Conservation (phyloP, 352 stramenopile species). For the Chrysophaeum taylorii region DNA sequence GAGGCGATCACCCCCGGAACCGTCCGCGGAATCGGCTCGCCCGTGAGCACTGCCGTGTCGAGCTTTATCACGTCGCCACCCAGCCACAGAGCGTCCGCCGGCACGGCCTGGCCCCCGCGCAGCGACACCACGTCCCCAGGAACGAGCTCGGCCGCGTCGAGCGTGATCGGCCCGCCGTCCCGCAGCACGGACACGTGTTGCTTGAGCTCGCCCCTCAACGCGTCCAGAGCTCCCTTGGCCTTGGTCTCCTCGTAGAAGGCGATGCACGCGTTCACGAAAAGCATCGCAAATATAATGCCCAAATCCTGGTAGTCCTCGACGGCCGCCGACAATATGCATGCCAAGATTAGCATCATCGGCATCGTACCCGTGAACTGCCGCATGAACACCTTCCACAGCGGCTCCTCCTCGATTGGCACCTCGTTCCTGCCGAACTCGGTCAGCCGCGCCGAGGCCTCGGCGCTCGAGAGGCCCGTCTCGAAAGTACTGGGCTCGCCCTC, state of each 20-base stretch:
- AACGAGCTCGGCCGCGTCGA: constrained; percentile 63
- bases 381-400: constrained; percentile 40
- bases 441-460: constrained; percentile 58
- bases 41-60: constrained; percentile 79
- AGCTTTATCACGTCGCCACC: constrained; percentile 59
- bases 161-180: constrained; percentile 70
- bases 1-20: constrained; percentile 52
- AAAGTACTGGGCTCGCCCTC: too few relatives aligned
- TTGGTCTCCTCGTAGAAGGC: constrained; percentile 49
- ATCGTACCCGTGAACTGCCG: constrained; percentile 61
- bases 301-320: constrained; percentile 41
- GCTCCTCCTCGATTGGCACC: constrained; percentile 39
- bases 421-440: constrained; percentile 76
- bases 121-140: constrained; percentile 65
- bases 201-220: constrained; percentile 65
- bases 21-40: constrained; percentile 77
- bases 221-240: constrained; percentile 58
- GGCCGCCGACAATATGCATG: constrained; percentile 57
- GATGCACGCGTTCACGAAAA: constrained; percentile 38
- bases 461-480: constrained; percentile 64
- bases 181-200: constrained; percentile 65
- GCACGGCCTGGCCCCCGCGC: constrained; percentile 60
- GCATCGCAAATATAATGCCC: constrained; percentile 36
- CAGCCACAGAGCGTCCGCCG: constrained; percentile 69
- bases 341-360: constrained; percentile 78